Evolutionary conservation across 306 rosid species (phyloP).

Genomic region (Lathyrus aphaca): DNA sequence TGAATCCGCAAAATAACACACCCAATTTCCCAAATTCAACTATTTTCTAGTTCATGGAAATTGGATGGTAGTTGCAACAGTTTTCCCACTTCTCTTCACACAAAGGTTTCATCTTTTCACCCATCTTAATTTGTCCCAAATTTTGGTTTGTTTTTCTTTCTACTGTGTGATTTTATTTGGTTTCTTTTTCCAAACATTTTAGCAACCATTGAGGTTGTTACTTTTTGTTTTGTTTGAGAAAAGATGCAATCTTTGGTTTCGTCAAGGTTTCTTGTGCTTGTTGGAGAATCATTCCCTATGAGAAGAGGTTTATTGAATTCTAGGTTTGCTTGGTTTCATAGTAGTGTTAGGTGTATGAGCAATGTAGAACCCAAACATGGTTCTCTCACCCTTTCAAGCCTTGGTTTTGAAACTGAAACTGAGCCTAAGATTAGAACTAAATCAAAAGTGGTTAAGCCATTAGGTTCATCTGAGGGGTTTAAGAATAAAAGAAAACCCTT

Average conservation of each 20-base stretch:
- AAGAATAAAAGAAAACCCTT: conserved; percentile 51
- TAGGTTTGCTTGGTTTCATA: conserved; percentile 58
- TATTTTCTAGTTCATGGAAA: neutral
- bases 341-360: conserved; percentile 45
- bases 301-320: conserved; percentile 53
- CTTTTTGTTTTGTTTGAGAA: neutral
- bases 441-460: conserved; percentile 43
- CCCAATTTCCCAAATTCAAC: conserved; percentile 26
- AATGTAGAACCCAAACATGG: conserved; percentile 26
- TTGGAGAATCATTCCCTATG: conserved; percentile 64
- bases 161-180: neutral
- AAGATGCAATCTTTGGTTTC: conserved; percentile 69
- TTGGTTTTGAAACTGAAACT: conserved; percentile 50
- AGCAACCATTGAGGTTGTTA: conserved; percentile 8
- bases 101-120: conserved; percentile 18
- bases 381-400: conserved; percentile 61
- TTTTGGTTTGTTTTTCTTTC: neutral
- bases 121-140: conserved; percentile 14
- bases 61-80: no score
- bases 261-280: conserved; percentile 59
- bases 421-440: conserved; percentile 44
- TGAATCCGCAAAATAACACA: neutral
- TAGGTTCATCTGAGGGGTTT: conserved; percentile 43
- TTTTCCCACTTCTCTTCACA: no score
- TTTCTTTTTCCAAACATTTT: conserved; percentile 12